Percentiles rank a stretch among this genome's conserved stretches.
These are phyloP conservation scores for Sclerotinia sclerotiorum DNA, from an alignment of 2,329 filamentous ascomycete genomes.

Conservation along the genomic window DNA sequence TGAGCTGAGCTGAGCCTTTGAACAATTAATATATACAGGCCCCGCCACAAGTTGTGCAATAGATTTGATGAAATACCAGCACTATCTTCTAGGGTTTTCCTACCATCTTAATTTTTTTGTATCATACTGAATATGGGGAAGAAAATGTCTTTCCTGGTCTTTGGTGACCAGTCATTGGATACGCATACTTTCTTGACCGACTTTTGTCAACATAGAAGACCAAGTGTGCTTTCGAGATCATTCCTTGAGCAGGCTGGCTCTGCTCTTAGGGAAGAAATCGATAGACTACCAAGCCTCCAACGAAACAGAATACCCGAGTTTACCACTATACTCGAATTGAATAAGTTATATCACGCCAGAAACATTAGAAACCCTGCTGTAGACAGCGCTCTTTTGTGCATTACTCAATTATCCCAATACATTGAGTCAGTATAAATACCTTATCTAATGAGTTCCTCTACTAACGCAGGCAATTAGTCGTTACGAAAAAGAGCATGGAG, in stretches of 20 bases:
- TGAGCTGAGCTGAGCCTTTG: conserved; percentile 15
- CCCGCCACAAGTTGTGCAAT: conserved; percentile 14
- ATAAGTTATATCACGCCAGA: conserved; percentile 62
- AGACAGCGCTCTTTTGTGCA: conserved; percentile 63
- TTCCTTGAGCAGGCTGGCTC: conserved; percentile 61
- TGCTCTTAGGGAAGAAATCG: conserved; percentile 60
- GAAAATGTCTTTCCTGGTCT: conserved; percentile 58
- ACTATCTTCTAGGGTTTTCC: not conserved
- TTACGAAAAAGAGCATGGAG: conserved; percentile 22
- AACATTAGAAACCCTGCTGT: conserved; percentile 59
- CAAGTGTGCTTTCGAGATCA: conserved; percentile 55
- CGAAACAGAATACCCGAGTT: conserved; percentile 61
- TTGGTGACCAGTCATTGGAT: conserved; percentile 70
- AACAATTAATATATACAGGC: conserved; percentile 5
- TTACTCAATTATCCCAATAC: conserved; percentile 66
- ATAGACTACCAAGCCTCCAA: conserved; percentile 56
- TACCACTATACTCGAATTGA: conserved; percentile 61
- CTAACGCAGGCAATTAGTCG: conserved; percentile 14
- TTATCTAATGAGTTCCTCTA: not conserved
- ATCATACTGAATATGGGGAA: conserved; percentile 29
- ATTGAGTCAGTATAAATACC: conserved; percentile 55
- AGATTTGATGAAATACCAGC: conserved; percentile 22
- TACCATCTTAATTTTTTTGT: conserved; percentile 19
- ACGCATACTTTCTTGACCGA: conserved; percentile 62
- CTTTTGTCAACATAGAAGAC: conserved; percentile 49